phyloP scores from a whole-genome alignment of 345 rosid genomes.

The Hibiscus tridactylites region DNA sequence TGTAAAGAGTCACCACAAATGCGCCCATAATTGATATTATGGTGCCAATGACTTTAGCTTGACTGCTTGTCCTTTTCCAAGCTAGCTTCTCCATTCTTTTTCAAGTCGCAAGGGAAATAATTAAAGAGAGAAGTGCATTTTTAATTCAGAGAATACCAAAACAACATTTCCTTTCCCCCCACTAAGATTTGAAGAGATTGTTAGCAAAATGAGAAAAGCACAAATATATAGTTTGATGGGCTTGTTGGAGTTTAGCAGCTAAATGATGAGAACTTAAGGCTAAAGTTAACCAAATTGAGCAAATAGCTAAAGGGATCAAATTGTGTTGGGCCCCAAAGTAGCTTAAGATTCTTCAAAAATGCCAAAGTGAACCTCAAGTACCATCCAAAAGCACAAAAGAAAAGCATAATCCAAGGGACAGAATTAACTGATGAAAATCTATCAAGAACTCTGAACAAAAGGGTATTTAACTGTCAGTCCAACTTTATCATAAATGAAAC shows the following conservation, averaged over 20 bases:
- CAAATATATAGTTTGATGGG: background rate
- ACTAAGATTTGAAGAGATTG: too few relatives aligned
- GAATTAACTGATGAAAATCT: background rate
- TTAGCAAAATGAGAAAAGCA: background rate
- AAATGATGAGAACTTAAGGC: background rate
- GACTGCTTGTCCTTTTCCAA: slow-evolving; percentile 48
- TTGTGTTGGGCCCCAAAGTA: background rate
- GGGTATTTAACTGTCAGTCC: background rate
- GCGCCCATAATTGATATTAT: slow-evolving; percentile 73
- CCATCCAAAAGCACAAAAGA: background rate
- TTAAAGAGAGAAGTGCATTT: background rate
- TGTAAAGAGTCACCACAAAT: slow-evolving; percentile 60
- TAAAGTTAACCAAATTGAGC: background rate
- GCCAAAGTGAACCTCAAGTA: background rate
- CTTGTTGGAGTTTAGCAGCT: slow-evolving; percentile 11
- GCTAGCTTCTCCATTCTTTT: slow-evolving; percentile 69
- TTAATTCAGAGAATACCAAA: background rate
- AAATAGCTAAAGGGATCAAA: background rate
- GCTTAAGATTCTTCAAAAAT: background rate
- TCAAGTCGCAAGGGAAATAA: slow-evolving; percentile 1
- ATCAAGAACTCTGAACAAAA: background rate
- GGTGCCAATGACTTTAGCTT: slow-evolving; percentile 76
- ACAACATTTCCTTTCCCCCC: too few relatives aligned
- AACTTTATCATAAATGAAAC: background rate
- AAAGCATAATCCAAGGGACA: slow-evolving; percentile 1